Evolutionary conservation across 805 yeast species (phyloP).

Genomic region (Suhomyces canberraensis): DNA sequence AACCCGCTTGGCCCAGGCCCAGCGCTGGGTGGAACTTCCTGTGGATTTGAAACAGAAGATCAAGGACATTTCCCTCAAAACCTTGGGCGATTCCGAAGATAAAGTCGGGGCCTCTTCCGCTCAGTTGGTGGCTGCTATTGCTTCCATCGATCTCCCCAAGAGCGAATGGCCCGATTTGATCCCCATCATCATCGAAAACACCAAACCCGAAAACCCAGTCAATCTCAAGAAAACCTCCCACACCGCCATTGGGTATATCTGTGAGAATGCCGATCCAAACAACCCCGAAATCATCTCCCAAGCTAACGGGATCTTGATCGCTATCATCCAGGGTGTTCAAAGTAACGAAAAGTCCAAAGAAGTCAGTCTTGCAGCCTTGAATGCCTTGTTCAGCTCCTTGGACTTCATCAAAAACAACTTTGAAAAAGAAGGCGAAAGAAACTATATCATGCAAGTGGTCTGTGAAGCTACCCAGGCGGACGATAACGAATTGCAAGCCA

Average conservation of each 20-base stretch:
- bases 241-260: constrained; percentile 89
- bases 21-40: constrained; percentile 72
- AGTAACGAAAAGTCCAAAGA: constrained; percentile 66
- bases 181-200: constrained; percentile 79
- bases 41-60: constrained; percentile 55
- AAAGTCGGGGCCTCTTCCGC: constrained; percentile 88
- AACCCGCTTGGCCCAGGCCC: constrained; percentile 56
- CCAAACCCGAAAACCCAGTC: constrained; percentile 73
- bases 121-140: constrained; percentile 93
- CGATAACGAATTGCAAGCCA: constrained; percentile 78
- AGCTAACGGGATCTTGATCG: constrained; percentile 88
- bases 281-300: constrained; percentile 76
- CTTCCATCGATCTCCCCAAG: constrained; percentile 89
- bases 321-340: constrained; percentile 96
- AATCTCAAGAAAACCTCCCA: constrained; percentile 83
- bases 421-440: constrained; percentile 91
- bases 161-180: constrained; percentile 87
- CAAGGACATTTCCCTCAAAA: constrained; percentile 55
- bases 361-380: constrained; percentile 87
- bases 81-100: constrained; percentile 63
- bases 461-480: constrained; percentile 97
- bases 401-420: constrained; percentile 87
- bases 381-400: constrained; percentile 86
- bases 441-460: constrained; percentile 96
- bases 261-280: constrained; percentile 88